A percentile compares a stretch with the other conserved stretches of the same genome.
These are phyloP conservation scores for Cytospora piceae DNA, from an alignment of 2,329 filamentous ascomycete genomes.

Conservation along the genomic window DNA sequence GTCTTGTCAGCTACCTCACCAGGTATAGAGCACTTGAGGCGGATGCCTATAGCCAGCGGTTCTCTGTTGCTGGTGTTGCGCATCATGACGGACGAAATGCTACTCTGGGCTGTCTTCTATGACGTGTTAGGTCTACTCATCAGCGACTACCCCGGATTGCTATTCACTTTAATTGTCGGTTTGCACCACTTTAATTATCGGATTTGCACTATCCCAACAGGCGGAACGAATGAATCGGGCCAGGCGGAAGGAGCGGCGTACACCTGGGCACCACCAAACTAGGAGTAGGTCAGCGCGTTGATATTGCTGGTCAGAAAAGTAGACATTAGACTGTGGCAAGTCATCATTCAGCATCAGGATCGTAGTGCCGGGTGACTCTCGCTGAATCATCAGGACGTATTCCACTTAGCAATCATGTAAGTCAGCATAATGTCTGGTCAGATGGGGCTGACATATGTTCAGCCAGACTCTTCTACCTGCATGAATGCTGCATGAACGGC, in stretches of 20 bases:
- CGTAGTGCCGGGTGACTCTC: neutral
- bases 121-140: neutral
- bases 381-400: neutral
- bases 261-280: neutral
- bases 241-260: neutral
- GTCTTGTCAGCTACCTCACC: neutral
- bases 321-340: neutral
- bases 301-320: neutral
- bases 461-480: neutral
- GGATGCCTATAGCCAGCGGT: neutral
- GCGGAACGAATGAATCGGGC: too few relatives aligned
- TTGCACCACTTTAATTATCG: neutral
- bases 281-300: neutral
- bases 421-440: neutral
- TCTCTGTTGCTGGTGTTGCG: neutral
- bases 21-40: neutral
- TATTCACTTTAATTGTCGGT: neutral
- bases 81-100: neutral
- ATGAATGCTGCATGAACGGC: slow-evolving; percentile 12
- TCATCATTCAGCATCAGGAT: neutral
- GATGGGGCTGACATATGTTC: slow-evolving; percentile 5
- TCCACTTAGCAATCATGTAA: neutral
- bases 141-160: neutral
- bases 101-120: neutral
- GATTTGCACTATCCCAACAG: neutral